These are phyloP conservation scores for Ramalina peruviana DNA, from an alignment of 495 filamentous ascomycete species.

Conservation along the genomic window DNA sequence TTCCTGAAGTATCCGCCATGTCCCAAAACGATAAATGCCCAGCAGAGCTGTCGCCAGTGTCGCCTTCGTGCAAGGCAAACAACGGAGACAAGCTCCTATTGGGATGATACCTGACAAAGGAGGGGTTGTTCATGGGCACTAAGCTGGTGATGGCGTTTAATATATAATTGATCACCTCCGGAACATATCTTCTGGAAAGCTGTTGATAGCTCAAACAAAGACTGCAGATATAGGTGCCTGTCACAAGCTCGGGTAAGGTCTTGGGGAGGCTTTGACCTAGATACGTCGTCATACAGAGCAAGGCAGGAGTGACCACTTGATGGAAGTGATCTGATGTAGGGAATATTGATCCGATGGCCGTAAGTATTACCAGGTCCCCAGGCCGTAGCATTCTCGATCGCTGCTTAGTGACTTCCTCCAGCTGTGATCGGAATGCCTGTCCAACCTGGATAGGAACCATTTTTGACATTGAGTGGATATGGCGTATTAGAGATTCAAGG, in stretches of 20 bases:
- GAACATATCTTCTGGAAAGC: slow-evolving; percentile 71
- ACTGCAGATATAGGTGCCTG: slow-evolving; percentile 64
- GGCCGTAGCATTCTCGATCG: slow-evolving; percentile 47
- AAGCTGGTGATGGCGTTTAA: slow-evolving; percentile 63
- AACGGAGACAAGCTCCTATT: slow-evolving; percentile 34
- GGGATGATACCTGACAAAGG: slow-evolving; percentile 42
- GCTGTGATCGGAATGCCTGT: slow-evolving; percentile 56
- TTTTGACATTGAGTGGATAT: slow-evolving; percentile 79
- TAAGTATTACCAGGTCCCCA: slow-evolving; percentile 69
- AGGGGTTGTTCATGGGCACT: slow-evolving; percentile 34
- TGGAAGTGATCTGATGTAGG: slow-evolving; percentile 96
- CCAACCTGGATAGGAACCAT: slow-evolving; percentile 63
- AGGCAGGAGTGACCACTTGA: slow-evolving; percentile 77
- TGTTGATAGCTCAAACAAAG: slow-evolving; percentile 68
- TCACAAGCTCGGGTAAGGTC: slow-evolving; percentile 47
- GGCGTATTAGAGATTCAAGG: slow-evolving; percentile 55
- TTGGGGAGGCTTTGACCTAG: slow-evolving; percentile 63
- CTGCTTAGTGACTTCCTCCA: slow-evolving; percentile 47
- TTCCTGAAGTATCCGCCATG: slow-evolving; percentile 22
- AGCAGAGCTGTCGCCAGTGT: neutral
- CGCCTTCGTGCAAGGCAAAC: slow-evolving; percentile 13
- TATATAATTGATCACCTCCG: slow-evolving; percentile 71
- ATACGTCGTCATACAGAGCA: slow-evolving; percentile 65
- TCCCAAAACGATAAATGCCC: slow-evolving; percentile 38
- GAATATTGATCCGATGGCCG: slow-evolving; percentile 71